Evolutionary conservation across 2,329 filamentous ascomycete species (phyloP), one percentile per base, ranked within the genome.

Genomic region (Beauveria bassiana): DNA sequence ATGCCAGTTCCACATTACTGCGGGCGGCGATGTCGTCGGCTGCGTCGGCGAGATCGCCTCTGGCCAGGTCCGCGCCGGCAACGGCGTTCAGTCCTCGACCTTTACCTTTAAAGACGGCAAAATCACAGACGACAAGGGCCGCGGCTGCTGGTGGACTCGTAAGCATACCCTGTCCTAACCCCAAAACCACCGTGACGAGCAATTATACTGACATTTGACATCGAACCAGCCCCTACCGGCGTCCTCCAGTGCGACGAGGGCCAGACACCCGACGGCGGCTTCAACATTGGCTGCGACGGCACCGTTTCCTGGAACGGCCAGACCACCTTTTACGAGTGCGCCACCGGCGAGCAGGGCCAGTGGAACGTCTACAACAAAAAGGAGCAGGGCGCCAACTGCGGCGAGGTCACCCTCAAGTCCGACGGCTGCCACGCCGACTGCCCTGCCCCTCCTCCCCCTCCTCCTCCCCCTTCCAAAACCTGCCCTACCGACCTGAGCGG

Each of bases 141-240:
- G 82, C 62, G 85, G 86, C 22, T 89, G 86, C 68, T 85, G 86
- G 71, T 74, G 87, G 68, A 88, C 86, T 64, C 77, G 81, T 84
- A 72, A 70, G 76, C 74, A 3, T n/a, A 45, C 22, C 26, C 51
- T 12, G 45, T 28, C 43, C 47, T 4, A 42, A 38, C 22, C 22
- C 22, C 22, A 50, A 45, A 28, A 7, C 28, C 38, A 52, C 16
- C 31, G 12, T 10, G 5, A 28, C 42, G 10, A 8, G 20, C 42
- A 45, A 10, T 38, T 18, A 20, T 42, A 59, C 42, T 24, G 46
- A 42, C 58, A 34, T 24, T 42, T 56, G 50, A 60, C 28, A 49
- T 45, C n/a, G 3, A 34, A 34, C 3, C 51, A 82, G 79, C 79
- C 46, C 79, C 81, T 0, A 85, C 83, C 1, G 79, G 77, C 31